Evolutionary conservation across 129 eudicot species (phyloP).

Genomic region (Artemisia tridentata): DNA sequence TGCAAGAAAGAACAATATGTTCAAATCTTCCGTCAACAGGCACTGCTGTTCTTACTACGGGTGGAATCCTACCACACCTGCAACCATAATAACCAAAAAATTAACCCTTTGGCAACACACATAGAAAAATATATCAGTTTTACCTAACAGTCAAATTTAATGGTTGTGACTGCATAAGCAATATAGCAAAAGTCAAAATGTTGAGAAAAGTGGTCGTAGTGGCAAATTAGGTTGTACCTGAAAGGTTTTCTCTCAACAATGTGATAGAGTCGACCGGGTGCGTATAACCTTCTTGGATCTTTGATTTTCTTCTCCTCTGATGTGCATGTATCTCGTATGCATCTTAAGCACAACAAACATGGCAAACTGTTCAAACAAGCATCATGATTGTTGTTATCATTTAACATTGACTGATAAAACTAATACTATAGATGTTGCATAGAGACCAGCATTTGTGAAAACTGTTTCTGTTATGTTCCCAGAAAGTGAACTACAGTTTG

Average conservation of each 20-base stretch:
- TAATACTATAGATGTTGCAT: neutral
- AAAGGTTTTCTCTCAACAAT: slow-evolving; percentile 84
- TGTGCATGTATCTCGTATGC: slow-evolving; percentile 83
- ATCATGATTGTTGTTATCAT: neutral
- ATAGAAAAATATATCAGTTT: neutral
- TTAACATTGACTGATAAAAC: neutral
- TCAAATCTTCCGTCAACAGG: slow-evolving; percentile 93
- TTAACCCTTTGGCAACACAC: neutral
- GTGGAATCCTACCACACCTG: slow-evolving; percentile 83
- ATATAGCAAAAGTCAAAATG: slow-evolving; percentile 10
- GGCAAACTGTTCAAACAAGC: slow-evolving; percentile 63
- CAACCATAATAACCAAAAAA: slow-evolving; percentile 18
- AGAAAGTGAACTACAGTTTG: neutral
- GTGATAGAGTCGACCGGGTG: slow-evolving; percentile 91
- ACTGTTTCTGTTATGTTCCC: neutral
- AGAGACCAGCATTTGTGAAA: neutral
- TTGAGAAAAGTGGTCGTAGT: neutral
- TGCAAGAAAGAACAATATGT: slow-evolving; percentile 81
- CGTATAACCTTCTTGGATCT: slow-evolving; percentile 88
- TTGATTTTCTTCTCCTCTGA: slow-evolving; percentile 70
- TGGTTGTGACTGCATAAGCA: too few relatives aligned
- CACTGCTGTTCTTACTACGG: slow-evolving; percentile 81
- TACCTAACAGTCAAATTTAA: too few relatives aligned
- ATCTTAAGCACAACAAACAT: slow-evolving; percentile 72
- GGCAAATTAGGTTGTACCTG: slow-evolving; percentile 42